phyloP scores from a whole-genome alignment of 805 yeast genomes.

The Millerozyma acaciae region DNA sequence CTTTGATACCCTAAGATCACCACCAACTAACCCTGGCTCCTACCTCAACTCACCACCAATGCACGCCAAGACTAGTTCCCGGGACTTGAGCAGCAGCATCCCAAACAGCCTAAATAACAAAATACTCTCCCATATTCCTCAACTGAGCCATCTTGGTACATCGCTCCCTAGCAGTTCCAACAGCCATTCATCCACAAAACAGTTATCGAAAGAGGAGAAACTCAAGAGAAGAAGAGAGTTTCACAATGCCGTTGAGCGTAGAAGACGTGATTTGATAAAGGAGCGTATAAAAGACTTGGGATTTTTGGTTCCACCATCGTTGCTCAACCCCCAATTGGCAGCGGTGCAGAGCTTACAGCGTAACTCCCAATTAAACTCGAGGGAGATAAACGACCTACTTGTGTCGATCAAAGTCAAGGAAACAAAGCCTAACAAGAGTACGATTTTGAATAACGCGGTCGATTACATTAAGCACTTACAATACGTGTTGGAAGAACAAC shows the following conservation, averaged over 20 bases:
- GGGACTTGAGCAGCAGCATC: constrained; percentile 20
- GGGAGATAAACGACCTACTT: constrained; percentile 34
- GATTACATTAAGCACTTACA: constrained; percentile 71
- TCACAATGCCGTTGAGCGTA: constrained; percentile 91
- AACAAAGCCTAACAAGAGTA: constrained; percentile 77
- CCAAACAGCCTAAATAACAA: constrained; percentile 16
- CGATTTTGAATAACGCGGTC: constrained; percentile 71
- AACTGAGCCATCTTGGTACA: constrained; percentile 20
- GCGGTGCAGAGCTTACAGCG: constrained; percentile 42
- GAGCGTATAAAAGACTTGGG: constrained; percentile 85
- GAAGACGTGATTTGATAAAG: constrained; percentile 87
- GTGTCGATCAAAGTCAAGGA: constrained; percentile 50
- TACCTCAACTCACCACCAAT: constrained; percentile 40
- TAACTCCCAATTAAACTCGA: constrained; percentile 23
- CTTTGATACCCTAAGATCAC: constrained; percentile 34
- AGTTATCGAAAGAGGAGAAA: constrained; percentile 61
- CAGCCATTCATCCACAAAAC: constrained; percentile 27
- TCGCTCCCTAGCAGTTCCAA: constrained; percentile 23
- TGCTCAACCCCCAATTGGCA: constrained; percentile 46
- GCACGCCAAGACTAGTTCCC: constrained; percentile 8
- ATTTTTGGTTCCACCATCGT: constrained; percentile 70
- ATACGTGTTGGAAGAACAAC: constrained; percentile 57
- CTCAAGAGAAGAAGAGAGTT: constrained; percentile 76
- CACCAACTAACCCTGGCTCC: constrained; percentile 21
- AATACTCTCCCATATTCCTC: constrained; percentile 24